Base-by-base conservation (phyloP, 805 yeast genomes). In the Ogataea chonburiensis region DNA sequence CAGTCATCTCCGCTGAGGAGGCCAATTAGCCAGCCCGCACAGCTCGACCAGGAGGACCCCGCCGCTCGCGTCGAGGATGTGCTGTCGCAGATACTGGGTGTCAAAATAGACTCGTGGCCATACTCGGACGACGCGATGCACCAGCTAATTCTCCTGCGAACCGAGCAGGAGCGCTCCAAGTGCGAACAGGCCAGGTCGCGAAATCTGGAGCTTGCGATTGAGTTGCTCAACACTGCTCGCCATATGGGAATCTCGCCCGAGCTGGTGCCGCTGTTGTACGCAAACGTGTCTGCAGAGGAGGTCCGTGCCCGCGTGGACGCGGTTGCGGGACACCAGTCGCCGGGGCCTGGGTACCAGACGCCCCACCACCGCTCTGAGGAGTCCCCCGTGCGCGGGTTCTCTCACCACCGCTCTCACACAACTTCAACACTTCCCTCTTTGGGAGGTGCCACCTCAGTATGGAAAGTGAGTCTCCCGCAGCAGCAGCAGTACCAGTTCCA, bases 151-250 rank as follows among this genome's bases (percentile, higher is more conserved):
- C 46, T 50, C 19, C 56, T 65, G 22, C 61, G 61, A 46, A 56
- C 58, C 2, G 73, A 69, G 40, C 70, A 70, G 45, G 76, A 70
- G 38, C 59, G 55, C 37, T 61, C 72, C 4, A 60, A 52, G 38
- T 70, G 63, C 34, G 72, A 68, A 35, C 49, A 58, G 23, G 38
- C 58, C 20, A 61, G 60, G 34, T 47, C 52, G 22, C 63, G 62
- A 22, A 61, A 56, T 35, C 58, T 65, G 17, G 38, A 47, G 5
- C 47, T 61, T 5, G 56, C 68, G 2, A 31, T 70, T 8, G 69
- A 69, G 27, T 47, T 71, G 9, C 43, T 71, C 22, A 58, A 45
- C 56, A 28, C 63, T 55, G 47, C 55, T 4, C 29, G 39, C 2
- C 31, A 46, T 2, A 28, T 41, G 15, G 52, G 52, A 5, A 38